Conservation (phyloP, 805 yeast species). For the Myxozyma geophila region DNA sequence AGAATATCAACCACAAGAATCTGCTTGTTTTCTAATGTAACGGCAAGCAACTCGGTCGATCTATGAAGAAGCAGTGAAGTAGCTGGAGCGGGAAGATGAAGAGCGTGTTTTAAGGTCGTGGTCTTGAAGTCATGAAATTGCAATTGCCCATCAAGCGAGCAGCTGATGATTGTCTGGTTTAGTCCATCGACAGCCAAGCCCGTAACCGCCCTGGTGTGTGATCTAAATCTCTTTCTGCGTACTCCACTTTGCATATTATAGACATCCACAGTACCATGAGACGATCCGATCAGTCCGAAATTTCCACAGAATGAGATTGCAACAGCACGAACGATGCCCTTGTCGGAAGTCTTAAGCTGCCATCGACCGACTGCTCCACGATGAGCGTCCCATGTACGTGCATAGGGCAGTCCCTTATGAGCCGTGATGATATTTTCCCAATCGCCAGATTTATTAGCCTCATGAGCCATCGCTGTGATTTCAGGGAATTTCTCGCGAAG, state of each 20-base stretch:
- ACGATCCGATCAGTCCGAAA: constrained; percentile 89
- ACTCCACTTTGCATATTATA: constrained; percentile 93
- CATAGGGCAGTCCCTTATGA: constrained; percentile 79
- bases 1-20: constrained; percentile 80
- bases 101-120: constrained; percentile 66
- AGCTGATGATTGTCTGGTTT: constrained; percentile 84
- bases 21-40: constrained; percentile 83
- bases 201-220: constrained; percentile 65
- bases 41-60: constrained; percentile 81
- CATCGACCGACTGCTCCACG: constrained; percentile 80
- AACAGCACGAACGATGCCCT: constrained; percentile 72
- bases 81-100: constrained; percentile 75
- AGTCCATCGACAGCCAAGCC: constrained; percentile 89
- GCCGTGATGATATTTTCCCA: constrained; percentile 95
- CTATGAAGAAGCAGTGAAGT: constrained; percentile 78
- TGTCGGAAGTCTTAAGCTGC: constrained; percentile 74
- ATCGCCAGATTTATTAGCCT: constrained; percentile 38
- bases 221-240: constrained; percentile 68
- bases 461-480: constrained; percentile 48
- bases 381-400: constrained; percentile 87
- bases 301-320: constrained; percentile 92
- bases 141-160: constrained; percentile 86
- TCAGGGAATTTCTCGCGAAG: constrained; percentile 75
- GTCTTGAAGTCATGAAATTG: constrained; percentile 85
- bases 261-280: constrained; percentile 80